Conservation (phyloP, 2,329 filamentous ascomycete species). For the Ustulina deusta region DNA sequence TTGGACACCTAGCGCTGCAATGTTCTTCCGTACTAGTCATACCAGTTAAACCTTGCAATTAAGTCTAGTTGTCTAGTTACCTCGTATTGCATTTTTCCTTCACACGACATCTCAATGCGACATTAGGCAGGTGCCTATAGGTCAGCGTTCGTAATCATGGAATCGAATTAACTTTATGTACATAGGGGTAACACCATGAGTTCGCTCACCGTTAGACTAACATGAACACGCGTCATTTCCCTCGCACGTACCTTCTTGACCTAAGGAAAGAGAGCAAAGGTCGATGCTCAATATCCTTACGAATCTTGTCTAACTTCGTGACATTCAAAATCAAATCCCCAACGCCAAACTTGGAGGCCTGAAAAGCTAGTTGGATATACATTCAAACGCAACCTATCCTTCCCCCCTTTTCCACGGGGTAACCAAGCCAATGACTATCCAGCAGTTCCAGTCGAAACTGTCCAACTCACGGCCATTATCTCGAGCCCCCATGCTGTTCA, state of each 20-base stretch:
- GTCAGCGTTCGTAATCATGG: background rate
- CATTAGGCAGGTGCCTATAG: background rate
- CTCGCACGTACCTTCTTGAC: slow-evolving; percentile 6
- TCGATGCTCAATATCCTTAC: slow-evolving; percentile 16
- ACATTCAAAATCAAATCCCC: slow-evolving; percentile 31
- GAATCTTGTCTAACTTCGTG: slow-evolving; percentile 22
- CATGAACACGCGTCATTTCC: slow-evolving; percentile 22
- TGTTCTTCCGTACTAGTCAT: too few species aligned
- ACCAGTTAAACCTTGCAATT: too few species aligned
- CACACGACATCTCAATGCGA: background rate
- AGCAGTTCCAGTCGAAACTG: slow-evolving; percentile 2
- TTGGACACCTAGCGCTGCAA: too few species aligned
- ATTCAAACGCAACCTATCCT: slow-evolving; percentile 16
- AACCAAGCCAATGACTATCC: background rate
- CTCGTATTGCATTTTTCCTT: background rate
- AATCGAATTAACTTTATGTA: slow-evolving; percentile 17
- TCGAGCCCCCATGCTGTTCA: slow-evolving; percentile 17
- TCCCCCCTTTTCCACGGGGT: background rate
- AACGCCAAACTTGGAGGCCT: slow-evolving; percentile 37
- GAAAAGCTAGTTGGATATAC: slow-evolving; percentile 18
- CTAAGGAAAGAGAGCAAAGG: slow-evolving; percentile 6
- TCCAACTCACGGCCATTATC: background rate
- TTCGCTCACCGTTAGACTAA: slow-evolving; percentile 17
- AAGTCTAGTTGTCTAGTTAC: background rate
- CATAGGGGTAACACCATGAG: slow-evolving; percentile 7